Percentiles rank a stretch among this genome's conserved stretches.
Evolutionary conservation across 1,139 yeast genomes (phyloP).

Genomic region (Candida sanyaensis): DNA sequence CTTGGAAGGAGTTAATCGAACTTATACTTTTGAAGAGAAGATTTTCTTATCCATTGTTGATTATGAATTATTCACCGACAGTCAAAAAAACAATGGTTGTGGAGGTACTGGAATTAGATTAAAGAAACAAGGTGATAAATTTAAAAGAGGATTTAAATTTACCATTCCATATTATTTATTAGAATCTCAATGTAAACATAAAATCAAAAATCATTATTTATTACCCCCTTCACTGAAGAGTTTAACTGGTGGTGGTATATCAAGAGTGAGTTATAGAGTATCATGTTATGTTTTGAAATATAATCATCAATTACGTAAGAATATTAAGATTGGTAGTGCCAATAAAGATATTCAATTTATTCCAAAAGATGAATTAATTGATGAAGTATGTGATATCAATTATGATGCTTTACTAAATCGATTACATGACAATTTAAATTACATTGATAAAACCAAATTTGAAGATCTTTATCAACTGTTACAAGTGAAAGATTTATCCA

Average conservation of each 20-base stretch:
- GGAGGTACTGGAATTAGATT: background rate
- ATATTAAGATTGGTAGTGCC: background rate
- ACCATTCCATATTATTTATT: constrained; percentile 11
- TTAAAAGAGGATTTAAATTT: constrained; percentile 6
- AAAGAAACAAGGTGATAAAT: background rate
- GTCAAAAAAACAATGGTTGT: background rate
- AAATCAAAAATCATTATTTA: constrained; percentile 8
- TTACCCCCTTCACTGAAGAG: constrained; percentile 10
- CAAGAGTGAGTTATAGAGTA: constrained; percentile 6
- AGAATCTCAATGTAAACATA: constrained; percentile 9
- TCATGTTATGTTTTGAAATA: constrained; percentile 8
- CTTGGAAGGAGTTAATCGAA: constrained; percentile 9
- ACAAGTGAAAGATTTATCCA: constrained; percentile 2
- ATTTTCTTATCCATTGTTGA: constrained; percentile 12
- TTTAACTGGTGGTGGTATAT: constrained; percentile 1
- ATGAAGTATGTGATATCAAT: constrained; percentile 1
- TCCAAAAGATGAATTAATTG: constrained; percentile 2
- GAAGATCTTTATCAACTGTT: constrained; percentile 5
- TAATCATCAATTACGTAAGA: background rate
- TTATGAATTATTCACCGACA: constrained; percentile 2
- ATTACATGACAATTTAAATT: constrained; percentile 1
- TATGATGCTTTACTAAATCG: constrained; percentile 1
- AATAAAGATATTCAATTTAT: constrained; percentile 2
- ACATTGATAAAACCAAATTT: constrained; percentile 7
- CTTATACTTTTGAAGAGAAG: constrained; percentile 1